These are phyloP conservation scores for Platanthera guangdongensis DNA, from an alignment of 106 monocot genomes.

Conservation along the genomic window DNA sequence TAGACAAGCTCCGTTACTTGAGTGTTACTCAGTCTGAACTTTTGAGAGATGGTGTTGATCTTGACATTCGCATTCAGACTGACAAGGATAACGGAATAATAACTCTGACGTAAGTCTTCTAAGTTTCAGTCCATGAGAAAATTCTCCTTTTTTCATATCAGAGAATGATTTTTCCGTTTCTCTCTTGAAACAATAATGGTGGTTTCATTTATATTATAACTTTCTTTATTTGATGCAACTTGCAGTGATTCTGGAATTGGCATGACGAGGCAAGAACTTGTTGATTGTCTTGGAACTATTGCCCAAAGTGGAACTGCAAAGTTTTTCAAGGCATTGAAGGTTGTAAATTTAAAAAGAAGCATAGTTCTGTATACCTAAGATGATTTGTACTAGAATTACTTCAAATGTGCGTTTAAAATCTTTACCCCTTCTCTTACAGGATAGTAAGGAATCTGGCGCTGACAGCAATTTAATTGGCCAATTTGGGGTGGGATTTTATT, in stretches of 20 bases:
- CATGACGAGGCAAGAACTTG: slow-evolving; percentile 88
- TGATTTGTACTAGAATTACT: background rate
- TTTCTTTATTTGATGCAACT: background rate
- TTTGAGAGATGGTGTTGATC: slow-evolving; percentile 70
- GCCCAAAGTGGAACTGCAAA: slow-evolving; percentile 99
- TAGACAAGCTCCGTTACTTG: slow-evolving; percentile 87
- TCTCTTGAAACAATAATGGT: background rate
- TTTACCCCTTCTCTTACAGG: slow-evolving; percentile 31
- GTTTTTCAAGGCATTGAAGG: slow-evolving; percentile 90
- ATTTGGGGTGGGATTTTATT: slow-evolving; percentile 99
- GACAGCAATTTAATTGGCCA: slow-evolving; percentile 92
- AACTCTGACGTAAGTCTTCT: slow-evolving; percentile 71
- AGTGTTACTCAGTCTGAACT: slow-evolving; percentile 81
- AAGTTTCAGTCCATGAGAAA: background rate
- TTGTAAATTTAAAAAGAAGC: slow-evolving; percentile 9
- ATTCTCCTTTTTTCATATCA: background rate
- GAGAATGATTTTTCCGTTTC: background rate
- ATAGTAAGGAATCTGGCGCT: slow-evolving; percentile 78
- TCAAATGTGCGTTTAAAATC: background rate
- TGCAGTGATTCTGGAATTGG: slow-evolving; percentile 89
- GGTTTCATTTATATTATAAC: background rate
- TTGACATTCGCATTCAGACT: slow-evolving; percentile 83
- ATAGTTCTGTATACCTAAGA: background rate
- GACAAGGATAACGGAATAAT: slow-evolving; percentile 92
- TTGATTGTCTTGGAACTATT: slow-evolving; percentile 93